phyloP scores from a whole-genome alignment of 2,329 filamentous ascomycete species.

The Pseudogymnoascus sp. region DNA sequence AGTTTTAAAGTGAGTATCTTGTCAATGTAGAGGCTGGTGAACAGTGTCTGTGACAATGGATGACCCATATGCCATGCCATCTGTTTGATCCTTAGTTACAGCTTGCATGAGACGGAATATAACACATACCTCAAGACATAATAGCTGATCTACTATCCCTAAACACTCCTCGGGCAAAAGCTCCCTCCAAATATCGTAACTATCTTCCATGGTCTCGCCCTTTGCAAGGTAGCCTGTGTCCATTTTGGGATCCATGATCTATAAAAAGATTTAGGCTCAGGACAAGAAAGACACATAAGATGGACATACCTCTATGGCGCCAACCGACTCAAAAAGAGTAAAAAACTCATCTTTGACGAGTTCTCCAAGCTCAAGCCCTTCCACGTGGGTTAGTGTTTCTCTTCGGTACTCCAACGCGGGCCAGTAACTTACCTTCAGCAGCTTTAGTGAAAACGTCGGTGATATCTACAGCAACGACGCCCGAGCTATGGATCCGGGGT shows the following conservation, averaged over 20 bases:
- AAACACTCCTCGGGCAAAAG: slow-evolving; percentile 72
- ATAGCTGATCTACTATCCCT: slow-evolving; percentile 87
- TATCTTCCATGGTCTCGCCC: slow-evolving; percentile 73
- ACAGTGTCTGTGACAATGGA: slow-evolving; percentile 85
- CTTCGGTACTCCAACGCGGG: background rate
- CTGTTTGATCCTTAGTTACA: slow-evolving; percentile 34
- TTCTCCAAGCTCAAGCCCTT: slow-evolving; percentile 69
- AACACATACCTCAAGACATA: slow-evolving; percentile 67
- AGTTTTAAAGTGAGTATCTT: slow-evolving; percentile 66
- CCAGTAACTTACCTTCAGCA: slow-evolving; percentile 38
- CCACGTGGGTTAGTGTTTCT: background rate
- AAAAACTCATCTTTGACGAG: slow-evolving; percentile 92
- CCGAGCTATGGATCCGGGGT: slow-evolving; percentile 31
- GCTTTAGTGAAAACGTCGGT: slow-evolving; percentile 47
- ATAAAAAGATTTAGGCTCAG: background rate
- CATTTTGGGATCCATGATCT: slow-evolving; percentile 99
- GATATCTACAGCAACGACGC: slow-evolving; percentile 49
- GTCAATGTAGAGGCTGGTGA: slow-evolving; percentile 88
- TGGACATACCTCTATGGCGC: slow-evolving; percentile 60
- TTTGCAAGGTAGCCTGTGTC: slow-evolving; percentile 79
- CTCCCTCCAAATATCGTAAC: slow-evolving; percentile 63
- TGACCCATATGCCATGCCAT: slow-evolving; percentile 98
- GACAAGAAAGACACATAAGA: background rate
- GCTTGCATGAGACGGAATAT: background rate
- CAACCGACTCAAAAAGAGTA: slow-evolving; percentile 88